Percentiles rank a stretch among this genome's conserved stretches.
Conservation (phyloP, 805 yeast species). For the Cyberlindnera xishuangbannaensis region DNA sequence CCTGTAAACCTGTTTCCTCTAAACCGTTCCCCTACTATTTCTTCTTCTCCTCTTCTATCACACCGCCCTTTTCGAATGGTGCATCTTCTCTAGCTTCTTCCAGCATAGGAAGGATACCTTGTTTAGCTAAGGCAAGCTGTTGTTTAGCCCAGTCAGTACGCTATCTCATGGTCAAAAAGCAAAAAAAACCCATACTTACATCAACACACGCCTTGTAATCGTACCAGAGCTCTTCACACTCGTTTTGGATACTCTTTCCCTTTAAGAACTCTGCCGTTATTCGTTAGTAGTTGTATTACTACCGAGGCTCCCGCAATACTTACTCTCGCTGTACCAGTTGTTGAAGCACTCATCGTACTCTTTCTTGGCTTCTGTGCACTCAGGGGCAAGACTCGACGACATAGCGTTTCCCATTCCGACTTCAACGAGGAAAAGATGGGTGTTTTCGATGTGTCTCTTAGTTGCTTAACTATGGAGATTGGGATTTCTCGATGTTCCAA, state of each 20-base stretch:
- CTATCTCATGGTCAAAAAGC: not conserved
- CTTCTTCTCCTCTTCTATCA: slow-evolving; percentile 12
- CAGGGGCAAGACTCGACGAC: slow-evolving; percentile 94
- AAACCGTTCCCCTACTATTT: no score
- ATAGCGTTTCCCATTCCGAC: slow-evolving; percentile 70
- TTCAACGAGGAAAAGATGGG: no score
- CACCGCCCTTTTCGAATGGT: slow-evolving; percentile 73
- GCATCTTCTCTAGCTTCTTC: slow-evolving; percentile 89
- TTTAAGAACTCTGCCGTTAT: slow-evolving; percentile 44
- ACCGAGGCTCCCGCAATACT: slow-evolving; percentile 12
- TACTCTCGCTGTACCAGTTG: slow-evolving; percentile 87
- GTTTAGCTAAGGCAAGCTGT: slow-evolving; percentile 54
- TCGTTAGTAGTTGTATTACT: slow-evolving; percentile 2
- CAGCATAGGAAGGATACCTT: slow-evolving; percentile 75
- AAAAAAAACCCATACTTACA: no score
- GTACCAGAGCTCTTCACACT: slow-evolving; percentile 87
- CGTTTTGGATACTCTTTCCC: slow-evolving; percentile 57
- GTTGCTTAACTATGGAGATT: no score
- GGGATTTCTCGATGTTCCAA: no score
- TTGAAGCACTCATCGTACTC: slow-evolving; percentile 92
- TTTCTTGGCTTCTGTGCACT: slow-evolving; percentile 82
- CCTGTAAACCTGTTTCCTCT: no score
- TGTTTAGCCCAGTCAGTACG: slow-evolving; percentile 13
- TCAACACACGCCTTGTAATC: slow-evolving; percentile 86
- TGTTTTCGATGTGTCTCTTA: no score